phyloP scores from a whole-genome alignment of 73 alveolate species.

The Blepharisma japonicum region DNA sequence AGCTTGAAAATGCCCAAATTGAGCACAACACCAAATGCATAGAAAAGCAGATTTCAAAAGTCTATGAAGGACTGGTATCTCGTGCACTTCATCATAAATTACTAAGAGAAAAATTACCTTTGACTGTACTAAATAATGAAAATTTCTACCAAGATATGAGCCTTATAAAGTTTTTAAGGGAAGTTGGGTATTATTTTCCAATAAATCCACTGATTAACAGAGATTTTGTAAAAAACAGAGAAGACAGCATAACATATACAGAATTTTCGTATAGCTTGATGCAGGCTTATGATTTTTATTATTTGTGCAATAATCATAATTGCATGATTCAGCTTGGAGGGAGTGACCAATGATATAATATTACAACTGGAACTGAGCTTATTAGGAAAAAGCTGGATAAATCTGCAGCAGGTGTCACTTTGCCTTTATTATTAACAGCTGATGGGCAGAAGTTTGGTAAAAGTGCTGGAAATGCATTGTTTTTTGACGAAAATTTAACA shows the following conservation, averaged over 20 bases:
- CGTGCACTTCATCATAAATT: constrained; percentile 14
- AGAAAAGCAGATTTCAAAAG: constrained; percentile 3
- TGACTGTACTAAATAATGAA: constrained; percentile 22
- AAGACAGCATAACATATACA: constrained; percentile 39
- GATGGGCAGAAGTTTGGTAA: constrained; percentile 30
- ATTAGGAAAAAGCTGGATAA: constrained; percentile 39
- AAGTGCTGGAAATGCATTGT: constrained; percentile 30
- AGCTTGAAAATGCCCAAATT: constrained; percentile 18
- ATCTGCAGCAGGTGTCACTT: not conserved
- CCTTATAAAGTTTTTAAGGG: constrained; percentile 35
- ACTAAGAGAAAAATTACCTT: not conserved
- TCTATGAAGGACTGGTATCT: not conserved
- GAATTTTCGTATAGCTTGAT: constrained; percentile 50
- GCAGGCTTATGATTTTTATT: constrained; percentile 46
- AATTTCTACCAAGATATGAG: constrained; percentile 32
- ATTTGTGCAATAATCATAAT: constrained; percentile 28
- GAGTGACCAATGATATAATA: constrained; percentile 62
- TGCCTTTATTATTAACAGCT: not conserved
- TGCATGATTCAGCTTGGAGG: constrained; percentile 48
- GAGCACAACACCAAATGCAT: constrained; percentile 28
- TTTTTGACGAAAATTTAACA: not conserved
- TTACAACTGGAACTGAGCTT: constrained; percentile 51
- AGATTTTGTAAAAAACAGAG: not conserved
- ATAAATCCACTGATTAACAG: constrained; percentile 20
- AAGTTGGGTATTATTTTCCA: constrained; percentile 28